Percentiles rank a stretch among this genome's conserved stretches.
phyloP scores from a whole-genome alignment of 495 filamentous ascomycete species.

The Aspergillus sclerotioniger region DNA sequence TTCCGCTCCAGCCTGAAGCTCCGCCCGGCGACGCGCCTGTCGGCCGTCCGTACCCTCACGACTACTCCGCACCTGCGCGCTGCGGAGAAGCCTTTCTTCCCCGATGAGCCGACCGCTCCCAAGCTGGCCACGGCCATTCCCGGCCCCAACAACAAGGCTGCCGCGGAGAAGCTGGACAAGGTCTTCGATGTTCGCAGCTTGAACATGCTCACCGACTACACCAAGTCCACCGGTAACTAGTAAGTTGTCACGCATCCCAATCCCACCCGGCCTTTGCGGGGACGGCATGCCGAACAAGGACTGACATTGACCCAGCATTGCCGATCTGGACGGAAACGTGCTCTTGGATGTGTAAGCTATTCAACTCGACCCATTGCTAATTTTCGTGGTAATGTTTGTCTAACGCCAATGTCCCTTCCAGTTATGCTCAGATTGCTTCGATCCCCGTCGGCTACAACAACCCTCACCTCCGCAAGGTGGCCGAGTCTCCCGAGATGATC shows the following conservation, averaged over 20 bases:
- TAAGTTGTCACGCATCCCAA: conserved; percentile 25
- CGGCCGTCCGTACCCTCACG: conserved; percentile 38
- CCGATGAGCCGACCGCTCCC: conserved; percentile 74
- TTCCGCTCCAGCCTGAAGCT: conserved; percentile 43
- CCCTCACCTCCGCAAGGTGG: conserved; percentile 68
- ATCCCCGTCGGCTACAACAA: conserved; percentile 99
- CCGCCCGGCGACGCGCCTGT: conserved; percentile 38
- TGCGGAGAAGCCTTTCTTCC: conserved; percentile 58
- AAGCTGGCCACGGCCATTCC: conserved; percentile 76
- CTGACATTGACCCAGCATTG: conserved; percentile 59
- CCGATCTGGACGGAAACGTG: conserved; percentile 72
- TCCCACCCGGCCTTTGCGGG: background rate
- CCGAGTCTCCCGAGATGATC: conserved; percentile 74
- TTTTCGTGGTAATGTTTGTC: background rate
- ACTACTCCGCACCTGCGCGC: conserved; percentile 42
- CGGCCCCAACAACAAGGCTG: conserved; percentile 71
- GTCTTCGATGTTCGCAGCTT: conserved; percentile 92
- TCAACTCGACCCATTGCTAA: conserved; percentile 5
- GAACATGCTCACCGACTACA: conserved; percentile 88
- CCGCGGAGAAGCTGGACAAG: conserved; percentile 70
- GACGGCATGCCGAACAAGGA: background rate
- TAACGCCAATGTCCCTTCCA: conserved; percentile 29
- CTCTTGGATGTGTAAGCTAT: conserved; percentile 71
- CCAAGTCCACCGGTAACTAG: conserved; percentile 64
- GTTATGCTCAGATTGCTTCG: conserved; percentile 93